Evolutionary conservation across 2,329 filamentous ascomycete species (phyloP).

Genomic region (Fusarium pseudonygamai): DNA sequence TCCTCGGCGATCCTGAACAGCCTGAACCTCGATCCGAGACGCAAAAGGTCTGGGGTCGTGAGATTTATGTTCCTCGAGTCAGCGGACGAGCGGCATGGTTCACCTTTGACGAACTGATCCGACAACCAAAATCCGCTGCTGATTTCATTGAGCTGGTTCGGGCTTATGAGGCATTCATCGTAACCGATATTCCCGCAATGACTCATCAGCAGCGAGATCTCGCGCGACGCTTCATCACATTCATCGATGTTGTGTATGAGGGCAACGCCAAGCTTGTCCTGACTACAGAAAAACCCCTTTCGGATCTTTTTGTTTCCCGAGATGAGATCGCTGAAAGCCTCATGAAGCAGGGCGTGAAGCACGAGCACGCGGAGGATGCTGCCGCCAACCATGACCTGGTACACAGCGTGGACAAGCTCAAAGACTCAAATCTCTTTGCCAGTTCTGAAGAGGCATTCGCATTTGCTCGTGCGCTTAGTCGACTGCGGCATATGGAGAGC

Average conservation of each 20-base stretch:
- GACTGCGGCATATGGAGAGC: conserved; percentile 92
- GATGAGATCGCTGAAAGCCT: conserved; percentile 71
- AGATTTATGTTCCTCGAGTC: conserved; percentile 86
- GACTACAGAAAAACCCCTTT: conserved; percentile 85
- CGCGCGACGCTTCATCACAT: conserved; percentile 93
- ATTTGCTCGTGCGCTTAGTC: conserved; percentile 86
- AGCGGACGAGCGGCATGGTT: conserved; percentile 91
- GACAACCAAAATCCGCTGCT: conserved; percentile 86
- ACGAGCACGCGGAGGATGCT: conserved; percentile 63
- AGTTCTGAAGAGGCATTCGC: conserved; percentile 98
- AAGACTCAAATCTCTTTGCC: conserved; percentile 86
- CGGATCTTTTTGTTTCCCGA: conserved; percentile 84
- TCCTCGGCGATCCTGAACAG: conserved; percentile 85
- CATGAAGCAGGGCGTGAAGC: conserved; percentile 58
- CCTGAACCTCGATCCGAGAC: conserved; percentile 78
- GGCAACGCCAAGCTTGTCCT: conserved; percentile 92
- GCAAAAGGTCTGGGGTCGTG: conserved; percentile 91
- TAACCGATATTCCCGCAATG: conserved; percentile 94
- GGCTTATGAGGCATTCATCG: conserved; percentile 90
- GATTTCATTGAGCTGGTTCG: conserved; percentile 94
- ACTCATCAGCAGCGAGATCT: conserved; percentile 85
- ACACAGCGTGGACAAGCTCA: conserved; percentile 84
- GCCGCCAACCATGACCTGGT: conserved; percentile 85
- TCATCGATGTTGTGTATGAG: conserved; percentile 97
- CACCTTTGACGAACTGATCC: conserved; percentile 91